phyloP scores from a whole-genome alignment of 2,329 filamentous ascomycete species.

The Anthostomella pinea region DNA sequence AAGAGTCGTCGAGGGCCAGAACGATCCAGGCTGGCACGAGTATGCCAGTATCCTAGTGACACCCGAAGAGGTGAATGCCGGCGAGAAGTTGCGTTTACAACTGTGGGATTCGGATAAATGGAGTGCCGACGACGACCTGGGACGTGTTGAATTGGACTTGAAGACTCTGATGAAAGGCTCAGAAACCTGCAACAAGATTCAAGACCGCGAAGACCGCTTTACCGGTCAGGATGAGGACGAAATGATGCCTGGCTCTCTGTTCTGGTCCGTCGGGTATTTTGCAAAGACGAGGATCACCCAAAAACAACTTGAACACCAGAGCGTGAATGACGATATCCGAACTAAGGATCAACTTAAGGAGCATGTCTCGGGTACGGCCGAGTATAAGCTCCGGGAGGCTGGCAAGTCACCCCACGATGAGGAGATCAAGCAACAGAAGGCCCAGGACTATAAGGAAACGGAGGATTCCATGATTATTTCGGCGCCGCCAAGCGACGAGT shows the following conservation, averaged over 20 bases:
- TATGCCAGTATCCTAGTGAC: conserved; percentile 67
- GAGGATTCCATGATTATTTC: conserved; percentile 66
- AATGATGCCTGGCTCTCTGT: conserved; percentile 65
- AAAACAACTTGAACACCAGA: conserved; percentile 60
- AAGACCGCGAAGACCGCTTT: conserved; percentile 63
- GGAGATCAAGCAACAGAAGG: conserved; percentile 66
- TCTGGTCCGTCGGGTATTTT: conserved; percentile 71
- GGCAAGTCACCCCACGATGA: conserved; percentile 53
- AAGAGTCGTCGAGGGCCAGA: conserved; percentile 61
- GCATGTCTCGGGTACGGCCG: conserved; percentile 51
- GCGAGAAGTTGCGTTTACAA: conserved; percentile 66
- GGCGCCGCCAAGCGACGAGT: conserved; percentile 60
- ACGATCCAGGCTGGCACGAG: conserved; percentile 70
- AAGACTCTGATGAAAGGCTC: conserved; percentile 60
- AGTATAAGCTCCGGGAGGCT: conserved; percentile 65
- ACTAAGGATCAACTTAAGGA: conserved; percentile 57
- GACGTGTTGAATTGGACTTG: conserved; percentile 67
- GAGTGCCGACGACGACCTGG: conserved; percentile 71
- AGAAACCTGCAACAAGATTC: conserved; percentile 60
- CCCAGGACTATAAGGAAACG: conserved; percentile 60
- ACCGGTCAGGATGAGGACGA: conserved; percentile 62
- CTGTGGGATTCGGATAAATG: conserved; percentile 74
- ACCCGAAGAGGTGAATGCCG: conserved; percentile 68
- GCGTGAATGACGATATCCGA: conserved; percentile 54
- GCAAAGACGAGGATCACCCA: conserved; percentile 62